phyloP scores from a whole-genome alignment of 768 basidiomycete species.

The Paxillus ammoniavirescens region DNA sequence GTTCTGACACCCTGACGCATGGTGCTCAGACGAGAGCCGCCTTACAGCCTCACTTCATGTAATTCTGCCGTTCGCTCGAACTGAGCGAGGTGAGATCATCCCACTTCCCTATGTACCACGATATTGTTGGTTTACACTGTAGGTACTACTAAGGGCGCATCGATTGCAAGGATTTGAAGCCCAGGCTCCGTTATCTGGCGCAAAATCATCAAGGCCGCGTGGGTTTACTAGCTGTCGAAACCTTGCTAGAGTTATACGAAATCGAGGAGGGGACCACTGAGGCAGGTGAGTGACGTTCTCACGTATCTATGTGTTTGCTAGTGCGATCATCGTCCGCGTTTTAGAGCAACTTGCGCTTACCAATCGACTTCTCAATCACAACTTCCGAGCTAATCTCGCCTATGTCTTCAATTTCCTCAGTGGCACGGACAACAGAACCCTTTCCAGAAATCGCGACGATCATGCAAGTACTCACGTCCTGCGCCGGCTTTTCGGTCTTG shows the following conservation, averaged over 20 bases:
- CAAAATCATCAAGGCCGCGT: constrained; percentile 6
- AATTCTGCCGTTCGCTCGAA: constrained; percentile 6
- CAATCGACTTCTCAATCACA: not conserved
- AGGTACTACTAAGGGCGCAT: not conserved
- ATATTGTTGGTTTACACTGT: not conserved
- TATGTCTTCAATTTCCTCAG: not conserved
- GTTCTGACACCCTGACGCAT: not conserved
- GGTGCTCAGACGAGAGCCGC: constrained; percentile 2
- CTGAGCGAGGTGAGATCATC: not conserved
- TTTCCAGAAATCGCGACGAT: not conserved
- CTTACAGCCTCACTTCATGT: constrained; percentile 16
- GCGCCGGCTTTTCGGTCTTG: not conserved
- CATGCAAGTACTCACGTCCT: not conserved
- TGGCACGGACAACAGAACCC: not conserved
- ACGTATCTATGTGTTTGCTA: not conserved
- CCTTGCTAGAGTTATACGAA: constrained; percentile 12
- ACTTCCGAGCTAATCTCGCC: not conserved
- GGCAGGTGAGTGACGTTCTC: constrained; percentile 2
- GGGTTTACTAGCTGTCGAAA: constrained; percentile 20
- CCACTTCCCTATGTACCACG: no score
- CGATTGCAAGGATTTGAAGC: constrained; percentile 5
- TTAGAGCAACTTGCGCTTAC: not conserved
- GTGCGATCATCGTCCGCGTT: not conserved
- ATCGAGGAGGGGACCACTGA: constrained; percentile 4
- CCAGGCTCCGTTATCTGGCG: constrained; percentile 13